Conservation (phyloP, 108 stramenopile species). For the Bacterosira constricta region DNA sequence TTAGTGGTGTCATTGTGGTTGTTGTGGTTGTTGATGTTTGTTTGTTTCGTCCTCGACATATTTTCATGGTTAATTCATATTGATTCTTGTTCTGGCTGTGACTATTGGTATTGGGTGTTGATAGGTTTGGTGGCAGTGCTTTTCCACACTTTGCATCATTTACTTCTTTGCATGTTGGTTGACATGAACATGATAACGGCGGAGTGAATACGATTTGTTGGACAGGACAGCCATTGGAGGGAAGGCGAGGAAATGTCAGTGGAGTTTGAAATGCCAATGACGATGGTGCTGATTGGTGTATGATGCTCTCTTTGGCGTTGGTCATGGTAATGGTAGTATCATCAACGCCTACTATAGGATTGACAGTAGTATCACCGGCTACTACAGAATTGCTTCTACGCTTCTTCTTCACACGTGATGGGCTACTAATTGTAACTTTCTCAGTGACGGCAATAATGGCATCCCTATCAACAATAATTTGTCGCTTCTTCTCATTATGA, state of each 20-base stretch:
- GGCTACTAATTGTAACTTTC: too few species aligned
- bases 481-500: neutral
- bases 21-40: neutral
- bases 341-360: neutral
- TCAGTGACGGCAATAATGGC: neutral
- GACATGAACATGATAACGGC: neutral
- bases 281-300: neutral
- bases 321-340: too few species aligned
- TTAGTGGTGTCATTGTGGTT: neutral
- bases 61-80: neutral
- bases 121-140: neutral
- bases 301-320: too few species aligned
- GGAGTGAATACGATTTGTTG: neutral
- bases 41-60: neutral
- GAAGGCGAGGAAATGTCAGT: slow-evolving; percentile 29
- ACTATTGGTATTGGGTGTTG: neutral
- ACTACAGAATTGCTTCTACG: neutral
- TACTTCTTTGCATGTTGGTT: neutral
- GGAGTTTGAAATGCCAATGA: too few species aligned
- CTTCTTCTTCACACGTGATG: too few species aligned
- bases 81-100: neutral
- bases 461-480: neutral
- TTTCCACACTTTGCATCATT: neutral
- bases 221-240: slow-evolving; percentile 3
- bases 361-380: neutral